A percentile compares a stretch with the other conserved stretches of the same genome.
Evolutionary conservation across 352 stramenopile genomes (phyloP).

Genomic region (Phytophthora boehmeriae): DNA sequence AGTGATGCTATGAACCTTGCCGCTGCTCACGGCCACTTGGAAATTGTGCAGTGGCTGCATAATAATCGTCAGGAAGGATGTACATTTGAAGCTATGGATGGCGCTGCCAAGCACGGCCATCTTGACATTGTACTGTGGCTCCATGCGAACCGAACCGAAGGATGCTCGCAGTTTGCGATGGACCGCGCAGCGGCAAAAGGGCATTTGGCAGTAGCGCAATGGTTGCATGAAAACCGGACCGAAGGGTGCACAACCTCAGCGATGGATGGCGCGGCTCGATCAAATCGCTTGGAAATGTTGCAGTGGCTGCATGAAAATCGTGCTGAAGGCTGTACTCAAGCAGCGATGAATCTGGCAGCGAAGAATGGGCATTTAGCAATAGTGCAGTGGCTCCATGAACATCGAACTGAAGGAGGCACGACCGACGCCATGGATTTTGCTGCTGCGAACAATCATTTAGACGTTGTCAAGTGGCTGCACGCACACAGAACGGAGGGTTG

Average conservation of each 20-base stretch:
- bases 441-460: slow-evolving; percentile 1
- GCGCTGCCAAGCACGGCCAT: slow-evolving; percentile 26
- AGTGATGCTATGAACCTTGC: slow-evolving; percentile 30
- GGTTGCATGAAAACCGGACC: slow-evolving; percentile 19
- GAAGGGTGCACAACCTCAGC: slow-evolving; percentile 27
- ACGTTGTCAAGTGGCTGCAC: slow-evolving; percentile 1
- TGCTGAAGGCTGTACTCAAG: slow-evolving; percentile 13
- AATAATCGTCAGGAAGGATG: slow-evolving; percentile 23
- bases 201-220: slow-evolving; percentile 17
- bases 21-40: slow-evolving; percentile 22
- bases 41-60: slow-evolving; percentile 27
- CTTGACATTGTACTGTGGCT: slow-evolving; percentile 26
- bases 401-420: slow-evolving; percentile 24
- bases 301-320: slow-evolving; percentile 21
- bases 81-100: slow-evolving; percentile 25
- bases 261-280: slow-evolving; percentile 27
- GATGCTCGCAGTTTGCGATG: slow-evolving; percentile 31
- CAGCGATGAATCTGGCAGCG: slow-evolving; percentile 30
- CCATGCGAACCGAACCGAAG: slow-evolving; percentile 24
- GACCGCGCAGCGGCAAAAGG: slow-evolving; percentile 33
- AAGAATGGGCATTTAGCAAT: slow-evolving; percentile 24
- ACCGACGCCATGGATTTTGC: slow-evolving; percentile 29
- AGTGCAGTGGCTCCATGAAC: slow-evolving; percentile 22
- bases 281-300: slow-evolving; percentile 19
- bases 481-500: neutral